Conservation (phyloP, 2,329 filamentous ascomycete species). For the Neonectria neomacrospora region DNA sequence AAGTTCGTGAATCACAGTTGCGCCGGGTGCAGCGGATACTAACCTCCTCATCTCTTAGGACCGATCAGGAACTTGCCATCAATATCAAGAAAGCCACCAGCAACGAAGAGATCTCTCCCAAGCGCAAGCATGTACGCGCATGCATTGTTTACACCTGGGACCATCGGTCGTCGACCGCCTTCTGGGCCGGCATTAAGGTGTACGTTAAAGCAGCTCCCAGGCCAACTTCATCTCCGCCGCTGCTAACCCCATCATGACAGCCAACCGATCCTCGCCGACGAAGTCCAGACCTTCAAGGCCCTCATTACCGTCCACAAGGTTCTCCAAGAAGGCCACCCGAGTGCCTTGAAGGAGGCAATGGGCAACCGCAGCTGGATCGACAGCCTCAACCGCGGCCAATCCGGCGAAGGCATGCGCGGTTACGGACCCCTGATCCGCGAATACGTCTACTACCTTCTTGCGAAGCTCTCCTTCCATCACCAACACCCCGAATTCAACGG, state of each 20-base stretch:
- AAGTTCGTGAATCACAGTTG: constrained; percentile 45
- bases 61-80: constrained; percentile 75
- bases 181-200: constrained; percentile 99
- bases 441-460: constrained; percentile 95
- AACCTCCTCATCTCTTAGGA: constrained; percentile 55
- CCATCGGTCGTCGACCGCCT: constrained; percentile 92
- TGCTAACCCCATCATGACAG: constrained; percentile 57
- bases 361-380: constrained; percentile 91
- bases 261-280: constrained; percentile 97
- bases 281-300: constrained; percentile 98
- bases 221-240: constrained; percentile 1
- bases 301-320: constrained; percentile 98
- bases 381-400: constrained; percentile 84
- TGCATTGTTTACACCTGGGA: constrained; percentile 99
- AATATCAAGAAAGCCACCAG: constrained; percentile 78
- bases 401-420: constrained; percentile 85
- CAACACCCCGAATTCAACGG: constrained; percentile 99
- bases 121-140: constrained; percentile 94
- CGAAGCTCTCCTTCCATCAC: constrained; percentile 95
- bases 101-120: constrained; percentile 74
- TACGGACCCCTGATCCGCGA: constrained; percentile 94
- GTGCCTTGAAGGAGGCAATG: constrained; percentile 88
- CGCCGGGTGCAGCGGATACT: constrained; percentile 25
- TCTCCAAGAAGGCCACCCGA: constrained; percentile 93
- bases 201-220: constrained; percentile 60